A percentile compares a stretch with the other conserved stretches of the same genome.
Conservation (phyloP, 768 basidiomycete species). For the Termitomyces eurrhizus region DNA sequence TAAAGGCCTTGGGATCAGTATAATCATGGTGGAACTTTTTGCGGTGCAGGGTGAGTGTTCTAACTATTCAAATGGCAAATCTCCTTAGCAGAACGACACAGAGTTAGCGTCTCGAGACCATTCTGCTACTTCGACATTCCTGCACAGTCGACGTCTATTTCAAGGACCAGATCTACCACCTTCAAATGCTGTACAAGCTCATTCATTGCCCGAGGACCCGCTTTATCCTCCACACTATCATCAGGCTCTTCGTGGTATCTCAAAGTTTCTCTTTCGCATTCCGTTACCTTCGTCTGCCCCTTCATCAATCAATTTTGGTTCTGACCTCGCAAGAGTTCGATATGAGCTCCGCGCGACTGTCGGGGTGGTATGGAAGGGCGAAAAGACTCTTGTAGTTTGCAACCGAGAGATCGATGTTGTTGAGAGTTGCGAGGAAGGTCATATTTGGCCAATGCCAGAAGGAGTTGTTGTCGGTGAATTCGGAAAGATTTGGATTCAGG, state of each 20-base stretch:
- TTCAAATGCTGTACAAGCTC: constrained; percentile 74
- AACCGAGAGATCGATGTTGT: constrained; percentile 61
- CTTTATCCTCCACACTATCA: constrained; percentile 62
- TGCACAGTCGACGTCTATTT: constrained; percentile 67
- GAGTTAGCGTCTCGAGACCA: constrained; percentile 77
- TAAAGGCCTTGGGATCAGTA: constrained; percentile 64
- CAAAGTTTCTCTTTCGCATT: constrained; percentile 79
- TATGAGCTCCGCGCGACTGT: constrained; percentile 76
- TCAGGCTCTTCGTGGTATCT: constrained; percentile 70
- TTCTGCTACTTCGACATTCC: constrained; percentile 74
- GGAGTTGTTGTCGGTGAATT: constrained; percentile 68
- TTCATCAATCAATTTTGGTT: constrained; percentile 67
- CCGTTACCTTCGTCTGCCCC: constrained; percentile 66
- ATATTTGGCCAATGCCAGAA: constrained; percentile 42
- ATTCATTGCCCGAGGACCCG: constrained; percentile 54
- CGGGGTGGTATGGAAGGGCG: constrained; percentile 72
- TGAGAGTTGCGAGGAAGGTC: constrained; percentile 44
- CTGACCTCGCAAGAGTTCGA: constrained; percentile 60
- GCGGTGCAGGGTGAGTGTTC: constrained; percentile 60
- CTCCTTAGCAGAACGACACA: constrained; percentile 32
- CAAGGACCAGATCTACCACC: constrained; percentile 81
- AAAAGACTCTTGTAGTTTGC: constrained; percentile 63
- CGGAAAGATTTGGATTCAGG: constrained; percentile 79
- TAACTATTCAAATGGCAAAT: not conserved
- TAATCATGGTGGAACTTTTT: constrained; percentile 75